These are phyloP conservation scores for Ophiocordyceps polyrhachis-furcata DNA, from an alignment of 2,329 filamentous ascomycete species.

Conservation along the genomic window DNA sequence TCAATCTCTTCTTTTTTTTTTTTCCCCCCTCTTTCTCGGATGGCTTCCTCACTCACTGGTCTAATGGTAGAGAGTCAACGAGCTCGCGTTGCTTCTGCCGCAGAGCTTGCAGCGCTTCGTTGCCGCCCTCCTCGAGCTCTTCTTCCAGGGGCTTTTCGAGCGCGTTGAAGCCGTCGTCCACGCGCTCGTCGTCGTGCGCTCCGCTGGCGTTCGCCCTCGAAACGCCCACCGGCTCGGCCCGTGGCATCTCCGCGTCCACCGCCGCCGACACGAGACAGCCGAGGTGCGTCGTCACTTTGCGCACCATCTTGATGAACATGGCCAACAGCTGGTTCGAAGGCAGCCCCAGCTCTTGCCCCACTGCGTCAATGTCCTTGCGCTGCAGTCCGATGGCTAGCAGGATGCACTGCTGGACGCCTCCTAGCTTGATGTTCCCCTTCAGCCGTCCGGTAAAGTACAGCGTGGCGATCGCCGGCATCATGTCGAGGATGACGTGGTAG, in stretches of 20 bases:
- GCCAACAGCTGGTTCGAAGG: constrained; percentile 66
- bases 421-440: constrained; percentile 46
- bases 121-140: constrained; percentile 67
- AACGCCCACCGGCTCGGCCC: constrained; percentile 35
- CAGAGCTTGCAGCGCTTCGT: constrained; percentile 53
- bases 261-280: constrained; percentile 55
- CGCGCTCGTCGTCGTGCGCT: constrained; percentile 50
- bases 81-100: constrained; percentile 68
- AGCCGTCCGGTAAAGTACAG: constrained; percentile 75
- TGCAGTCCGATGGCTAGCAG: constrained; percentile 84
- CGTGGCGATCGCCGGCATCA: constrained; percentile 64
- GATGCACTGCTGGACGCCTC: constrained; percentile 69
- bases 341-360: constrained; percentile 62
- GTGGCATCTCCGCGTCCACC: constrained; percentile 47
- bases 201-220: constrained; percentile 39
- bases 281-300: constrained; percentile 72
- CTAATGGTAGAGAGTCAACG: constrained; percentile 77
- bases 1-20: too few species aligned
- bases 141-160: constrained; percentile 56
- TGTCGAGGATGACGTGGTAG: constrained; percentile 90
- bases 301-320: constrained; percentile 93
- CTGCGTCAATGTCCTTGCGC: constrained; percentile 63
- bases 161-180: constrained; percentile 48
- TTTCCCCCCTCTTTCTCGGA: too few species aligned
- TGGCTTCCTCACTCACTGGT: constrained; percentile 29